Percentiles rank a stretch among this genome's conserved stretches.
phyloP scores from a whole-genome alignment of 2,329 filamentous ascomycete genomes.

The Rhinocladiella mackenziei region DNA sequence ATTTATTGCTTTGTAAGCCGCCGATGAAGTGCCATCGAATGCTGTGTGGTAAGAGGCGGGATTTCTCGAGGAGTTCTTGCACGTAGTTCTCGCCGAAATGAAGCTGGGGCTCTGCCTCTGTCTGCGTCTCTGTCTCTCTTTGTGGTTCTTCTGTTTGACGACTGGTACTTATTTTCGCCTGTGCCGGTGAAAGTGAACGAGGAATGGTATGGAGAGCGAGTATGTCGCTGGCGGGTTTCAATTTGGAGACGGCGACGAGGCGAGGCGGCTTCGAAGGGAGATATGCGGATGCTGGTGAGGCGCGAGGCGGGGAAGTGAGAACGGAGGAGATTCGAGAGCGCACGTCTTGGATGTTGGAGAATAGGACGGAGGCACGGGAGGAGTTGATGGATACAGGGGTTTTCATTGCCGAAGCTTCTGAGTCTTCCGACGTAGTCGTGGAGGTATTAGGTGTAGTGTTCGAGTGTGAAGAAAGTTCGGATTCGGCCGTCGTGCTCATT shows the following conservation, averaged over 20 bases:
- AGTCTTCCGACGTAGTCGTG: too few relatives aligned
- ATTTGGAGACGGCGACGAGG: constrained; percentile 90
- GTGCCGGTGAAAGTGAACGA: too few relatives aligned
- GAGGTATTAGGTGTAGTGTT: too few relatives aligned
- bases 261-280: constrained; percentile 42
- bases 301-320: constrained; percentile 30
- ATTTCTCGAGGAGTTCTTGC: constrained; percentile 84
- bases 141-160: constrained; percentile 20
- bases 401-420: too few relatives aligned
- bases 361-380: neutral
- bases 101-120: constrained; percentile 43
- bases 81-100: constrained; percentile 98
- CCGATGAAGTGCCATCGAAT: constrained; percentile 98
- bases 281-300: constrained; percentile 1
- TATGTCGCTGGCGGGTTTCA: constrained; percentile 90
- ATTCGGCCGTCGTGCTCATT: too few relatives aligned
- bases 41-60: constrained; percentile 66
- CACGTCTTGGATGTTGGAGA: neutral
- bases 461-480: too few relatives aligned
- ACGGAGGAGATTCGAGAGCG: constrained; percentile 49
- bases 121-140: neutral
- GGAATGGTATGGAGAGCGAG: constrained; percentile 76
- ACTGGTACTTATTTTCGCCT: too few relatives aligned
- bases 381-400: too few relatives aligned
- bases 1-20: constrained; percentile 88